Evolutionary conservation across 1,284 basidiomycete species (phyloP), one percentile per base, ranked within the genome.

Genomic region (Moesziomyces globuligerus): DNA sequence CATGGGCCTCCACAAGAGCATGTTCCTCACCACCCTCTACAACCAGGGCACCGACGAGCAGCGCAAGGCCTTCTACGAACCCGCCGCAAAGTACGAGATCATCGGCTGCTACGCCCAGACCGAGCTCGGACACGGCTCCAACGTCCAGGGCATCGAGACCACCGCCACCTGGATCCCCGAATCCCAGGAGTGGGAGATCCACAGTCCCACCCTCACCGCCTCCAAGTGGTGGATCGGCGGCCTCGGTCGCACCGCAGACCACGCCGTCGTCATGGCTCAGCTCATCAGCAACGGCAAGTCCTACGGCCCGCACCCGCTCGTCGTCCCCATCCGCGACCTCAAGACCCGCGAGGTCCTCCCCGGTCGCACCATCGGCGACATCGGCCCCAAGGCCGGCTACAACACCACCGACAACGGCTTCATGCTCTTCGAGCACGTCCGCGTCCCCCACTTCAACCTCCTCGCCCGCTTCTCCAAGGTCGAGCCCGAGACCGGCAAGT

Each of bases 251-350:
- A 73, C 81, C 11, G 83, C 83, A 0, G 79, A 81, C 54, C 82
- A 83, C 48, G 81, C 82, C 13, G 77, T 83, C 46, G 83, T 84
- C 36, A 83, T 84, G 83, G 83, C 83, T 3, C 83, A 83, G 61
- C 77, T 84, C 20, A 77, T 81, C 42, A 74, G 79, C 62, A 74
- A 81, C 26, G 81, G 81, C 58, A 79, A 80, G 78, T 69, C 73
- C 48, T 74, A 78, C 42, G 83, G 83, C 9, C 81, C 81, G 18
- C 81, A 83, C 61, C 82, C 83, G 0, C 78, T 84, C 56, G 68
- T 84, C 42, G 82, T 84, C 10, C 82, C 79, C 20, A 74, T 84
- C 37, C 78, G 83, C 7, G 83, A 83, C 54, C 24, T 73, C 41
- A 78, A 82, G 66, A 83, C 82, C 5, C 76, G 82, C 38, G 78